Conservation (phyloP, 768 basidiomycete species). For the Boletus bicolor region DNA sequence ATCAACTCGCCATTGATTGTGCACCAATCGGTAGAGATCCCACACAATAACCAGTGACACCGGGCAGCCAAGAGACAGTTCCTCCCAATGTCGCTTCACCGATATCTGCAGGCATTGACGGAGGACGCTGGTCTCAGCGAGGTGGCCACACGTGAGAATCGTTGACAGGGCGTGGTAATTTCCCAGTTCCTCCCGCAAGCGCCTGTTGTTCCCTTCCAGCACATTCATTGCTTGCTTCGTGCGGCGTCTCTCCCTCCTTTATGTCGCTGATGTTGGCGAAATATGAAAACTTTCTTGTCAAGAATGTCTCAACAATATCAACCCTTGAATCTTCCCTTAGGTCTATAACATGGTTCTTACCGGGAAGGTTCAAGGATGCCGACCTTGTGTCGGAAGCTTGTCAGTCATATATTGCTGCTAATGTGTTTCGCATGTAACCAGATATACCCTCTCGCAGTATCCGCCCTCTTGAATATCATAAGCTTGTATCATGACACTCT, state of each 20-base stretch:
- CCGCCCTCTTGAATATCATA: slow-evolving; percentile 79
- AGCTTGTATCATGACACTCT: slow-evolving; percentile 95
- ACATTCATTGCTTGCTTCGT: not conserved
- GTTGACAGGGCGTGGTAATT: slow-evolving; percentile 9
- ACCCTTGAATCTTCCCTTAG: slow-evolving; percentile 86
- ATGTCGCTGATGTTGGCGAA: slow-evolving; percentile 65
- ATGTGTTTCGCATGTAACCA: slow-evolving; percentile 16
- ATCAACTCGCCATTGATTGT: not conserved
- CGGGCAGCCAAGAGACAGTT: too few species aligned
- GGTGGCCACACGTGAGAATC: not conserved
- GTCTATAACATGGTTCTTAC: slow-evolving; percentile 92
- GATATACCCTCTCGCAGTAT: slow-evolving; percentile 50
- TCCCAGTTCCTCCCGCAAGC: not conserved
- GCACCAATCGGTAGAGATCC: too few species aligned
- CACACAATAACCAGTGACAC: too few species aligned
- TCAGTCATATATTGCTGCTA: slow-evolving; percentile 45
- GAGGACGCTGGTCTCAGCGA: too few species aligned
- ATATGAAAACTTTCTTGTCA: slow-evolving; percentile 81
- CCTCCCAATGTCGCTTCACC: too few species aligned
- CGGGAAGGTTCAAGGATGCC: slow-evolving; percentile 96
- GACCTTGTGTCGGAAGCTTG: slow-evolving; percentile 92
- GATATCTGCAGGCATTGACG: too few species aligned
- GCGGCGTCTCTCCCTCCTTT: not conserved
- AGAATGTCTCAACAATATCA: slow-evolving; percentile 82
- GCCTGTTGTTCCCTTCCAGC: not conserved